Evolutionary conservation across 805 yeast genomes (phyloP).

Genomic region (Candida adriatica): DNA sequence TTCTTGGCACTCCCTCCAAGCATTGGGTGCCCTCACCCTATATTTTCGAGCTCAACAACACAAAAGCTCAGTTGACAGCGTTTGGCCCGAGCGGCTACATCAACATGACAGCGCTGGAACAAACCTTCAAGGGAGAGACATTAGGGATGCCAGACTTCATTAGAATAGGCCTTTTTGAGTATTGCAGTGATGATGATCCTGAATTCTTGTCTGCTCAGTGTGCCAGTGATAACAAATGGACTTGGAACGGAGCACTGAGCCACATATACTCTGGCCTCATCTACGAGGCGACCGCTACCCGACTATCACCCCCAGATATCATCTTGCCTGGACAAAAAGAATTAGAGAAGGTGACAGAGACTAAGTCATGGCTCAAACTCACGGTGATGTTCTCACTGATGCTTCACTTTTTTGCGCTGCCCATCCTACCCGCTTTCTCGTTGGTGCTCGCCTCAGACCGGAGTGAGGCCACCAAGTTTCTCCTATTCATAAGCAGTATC

Average conservation of each 20-base stretch:
- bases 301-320: neutral
- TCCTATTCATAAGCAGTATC: no score
- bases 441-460: no score
- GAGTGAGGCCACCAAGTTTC: no score
- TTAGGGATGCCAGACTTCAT: slow-evolving; percentile 5
- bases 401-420: no score
- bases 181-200: slow-evolving; percentile 6
- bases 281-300: slow-evolving; percentile 2
- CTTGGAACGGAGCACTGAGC: slow-evolving; percentile 1
- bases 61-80: neutral
- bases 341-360: no score
- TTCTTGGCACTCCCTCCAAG: neutral
- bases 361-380: no score
- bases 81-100: no score
- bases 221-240: slow-evolving; percentile 1
- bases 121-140: no score
- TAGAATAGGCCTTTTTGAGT: slow-evolving; percentile 1
- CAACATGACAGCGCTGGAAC: no score
- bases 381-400: no score
- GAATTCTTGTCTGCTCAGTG: slow-evolving; percentile 1
- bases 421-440: no score
- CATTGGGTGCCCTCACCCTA: neutral
- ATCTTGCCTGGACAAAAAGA: no score
- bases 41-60: slow-evolving; percentile 4
- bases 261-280: slow-evolving; percentile 3